These are phyloP conservation scores for Vigna angularis DNA, from an alignment of 306 rosid species.

Conservation along the genomic window DNA sequence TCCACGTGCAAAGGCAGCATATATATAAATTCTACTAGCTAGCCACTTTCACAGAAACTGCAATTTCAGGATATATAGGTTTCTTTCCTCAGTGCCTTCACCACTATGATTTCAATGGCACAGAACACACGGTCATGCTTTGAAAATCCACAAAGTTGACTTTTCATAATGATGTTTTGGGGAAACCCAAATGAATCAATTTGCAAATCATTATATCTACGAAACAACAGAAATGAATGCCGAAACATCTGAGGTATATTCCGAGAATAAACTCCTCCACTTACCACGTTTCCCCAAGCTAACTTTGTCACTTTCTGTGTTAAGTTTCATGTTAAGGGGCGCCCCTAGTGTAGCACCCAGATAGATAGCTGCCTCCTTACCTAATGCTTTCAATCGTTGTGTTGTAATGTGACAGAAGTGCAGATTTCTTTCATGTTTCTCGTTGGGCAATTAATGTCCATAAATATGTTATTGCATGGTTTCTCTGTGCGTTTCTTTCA, in stretches of 20 bases:
- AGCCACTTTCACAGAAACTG: conserved; percentile 4
- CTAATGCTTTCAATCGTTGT: conserved; percentile 27
- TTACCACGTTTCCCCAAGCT: conserved; percentile 41
- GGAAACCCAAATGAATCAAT: conserved; percentile 51
- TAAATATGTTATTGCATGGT: background rate
- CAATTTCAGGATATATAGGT: conserved; percentile 7
- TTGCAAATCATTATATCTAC: conserved; percentile 48
- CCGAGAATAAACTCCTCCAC: conserved; percentile 74
- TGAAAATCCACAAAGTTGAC: conserved; percentile 47
- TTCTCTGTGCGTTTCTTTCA: background rate
- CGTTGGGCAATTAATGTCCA: background rate
- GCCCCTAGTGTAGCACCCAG: conserved; percentile 33
- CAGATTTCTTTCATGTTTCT: background rate
- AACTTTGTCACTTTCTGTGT: conserved; percentile 13
- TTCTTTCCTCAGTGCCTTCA: conserved; percentile 38
- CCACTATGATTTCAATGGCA: conserved; percentile 52
- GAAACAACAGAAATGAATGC: conserved; percentile 21
- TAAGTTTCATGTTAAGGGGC: conserved; percentile 14
- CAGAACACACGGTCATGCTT: conserved; percentile 22
- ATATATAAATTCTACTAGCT: background rate
- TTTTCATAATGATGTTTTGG: conserved; percentile 13
- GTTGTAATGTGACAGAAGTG: conserved; percentile 2
- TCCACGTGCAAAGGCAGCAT: background rate
- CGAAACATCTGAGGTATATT: conserved; percentile 52
- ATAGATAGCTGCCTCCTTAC: conserved; percentile 14